Evolutionary conservation across 2,329 filamentous ascomycete species (phyloP).

Genomic region (Penicillium sp.): DNA sequence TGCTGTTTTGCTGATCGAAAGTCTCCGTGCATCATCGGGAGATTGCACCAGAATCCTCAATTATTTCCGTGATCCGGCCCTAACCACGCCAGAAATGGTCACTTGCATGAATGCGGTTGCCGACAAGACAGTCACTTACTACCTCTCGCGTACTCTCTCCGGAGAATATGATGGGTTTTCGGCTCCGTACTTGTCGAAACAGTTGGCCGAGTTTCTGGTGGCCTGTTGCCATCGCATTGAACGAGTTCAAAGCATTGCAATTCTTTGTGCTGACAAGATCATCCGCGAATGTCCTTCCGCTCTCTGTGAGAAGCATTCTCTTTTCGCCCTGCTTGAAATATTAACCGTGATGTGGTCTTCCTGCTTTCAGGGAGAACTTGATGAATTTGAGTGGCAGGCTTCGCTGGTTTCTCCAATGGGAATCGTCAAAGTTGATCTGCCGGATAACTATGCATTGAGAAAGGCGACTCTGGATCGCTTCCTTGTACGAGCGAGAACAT

Average conservation of each 20-base stretch:
- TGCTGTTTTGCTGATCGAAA: constrained; percentile 84
- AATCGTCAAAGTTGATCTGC: constrained; percentile 81
- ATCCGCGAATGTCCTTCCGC: constrained; percentile 81
- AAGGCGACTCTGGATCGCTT: constrained; percentile 74
- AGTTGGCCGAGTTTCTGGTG: constrained; percentile 80
- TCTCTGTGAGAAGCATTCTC: constrained; percentile 80
- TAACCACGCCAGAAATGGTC: constrained; percentile 59
- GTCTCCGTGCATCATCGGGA: constrained; percentile 76
- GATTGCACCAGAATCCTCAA: constrained; percentile 85
- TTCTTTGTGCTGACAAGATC: constrained; percentile 78
- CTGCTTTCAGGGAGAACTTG: constrained; percentile 89
- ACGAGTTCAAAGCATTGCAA: constrained; percentile 83
- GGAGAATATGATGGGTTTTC: constrained; percentile 75
- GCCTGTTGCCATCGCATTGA: constrained; percentile 91
- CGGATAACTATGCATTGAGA: constrained; percentile 84
- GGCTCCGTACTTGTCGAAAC: constrained; percentile 84
- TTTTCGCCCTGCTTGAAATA: constrained; percentile 90
- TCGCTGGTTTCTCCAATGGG: constrained; percentile 74
- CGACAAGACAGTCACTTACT: constrained; percentile 71
- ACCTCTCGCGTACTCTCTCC: constrained; percentile 70
- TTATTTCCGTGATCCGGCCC: constrained; percentile 93
- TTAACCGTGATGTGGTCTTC: constrained; percentile 93
- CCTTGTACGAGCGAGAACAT: constrained; percentile 70
- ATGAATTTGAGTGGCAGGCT: constrained; percentile 84
- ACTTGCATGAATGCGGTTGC: constrained; percentile 63